Conservation (phyloP, 345 rosid species). For the Eucalyptus curtisii region DNA sequence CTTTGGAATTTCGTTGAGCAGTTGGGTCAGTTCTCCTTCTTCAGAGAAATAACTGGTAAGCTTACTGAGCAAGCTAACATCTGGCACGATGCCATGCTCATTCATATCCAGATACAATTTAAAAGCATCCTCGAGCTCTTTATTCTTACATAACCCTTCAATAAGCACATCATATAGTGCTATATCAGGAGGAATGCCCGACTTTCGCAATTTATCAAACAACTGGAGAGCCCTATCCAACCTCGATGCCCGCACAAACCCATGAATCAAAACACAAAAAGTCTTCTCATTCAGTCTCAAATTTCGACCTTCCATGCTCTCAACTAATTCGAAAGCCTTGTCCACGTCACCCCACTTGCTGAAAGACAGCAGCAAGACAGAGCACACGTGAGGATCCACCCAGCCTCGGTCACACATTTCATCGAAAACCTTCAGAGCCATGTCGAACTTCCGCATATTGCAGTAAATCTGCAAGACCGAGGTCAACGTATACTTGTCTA, state of each 20-base stretch:
- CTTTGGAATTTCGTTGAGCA: constrained; percentile 23
- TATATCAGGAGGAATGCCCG: constrained; percentile 41
- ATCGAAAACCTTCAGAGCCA: constrained; percentile 41
- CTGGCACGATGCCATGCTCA: constrained; percentile 34
- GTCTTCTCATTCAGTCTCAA: constrained; percentile 63
- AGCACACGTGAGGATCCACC: constrained; percentile 54
- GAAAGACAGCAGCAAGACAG: constrained; percentile 47
- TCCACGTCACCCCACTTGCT: constrained; percentile 71
- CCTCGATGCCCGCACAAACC: constrained; percentile 48
- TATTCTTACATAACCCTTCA: constrained; percentile 44
- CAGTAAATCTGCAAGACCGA: constrained; percentile 67
- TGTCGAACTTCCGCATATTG: constrained; percentile 34
- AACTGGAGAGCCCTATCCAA: constrained; percentile 53
- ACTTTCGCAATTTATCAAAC: constrained; percentile 45
- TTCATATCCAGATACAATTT: constrained; percentile 52
- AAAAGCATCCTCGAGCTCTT: constrained; percentile 45
- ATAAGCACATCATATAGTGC: constrained; percentile 64
- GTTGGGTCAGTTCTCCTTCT: constrained; percentile 23
- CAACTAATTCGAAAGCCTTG: constrained; percentile 57
- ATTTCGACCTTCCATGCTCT: constrained; percentile 41
- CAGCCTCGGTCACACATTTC: constrained; percentile 44
- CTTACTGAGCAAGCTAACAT: constrained; percentile 40
- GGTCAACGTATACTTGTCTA: constrained; percentile 62
- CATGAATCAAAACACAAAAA: constrained; percentile 58
- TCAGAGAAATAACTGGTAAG: constrained; percentile 44